Base-by-base conservation (phyloP, 306 rosid species). In the Oxytropis ochrocephala region DNA sequence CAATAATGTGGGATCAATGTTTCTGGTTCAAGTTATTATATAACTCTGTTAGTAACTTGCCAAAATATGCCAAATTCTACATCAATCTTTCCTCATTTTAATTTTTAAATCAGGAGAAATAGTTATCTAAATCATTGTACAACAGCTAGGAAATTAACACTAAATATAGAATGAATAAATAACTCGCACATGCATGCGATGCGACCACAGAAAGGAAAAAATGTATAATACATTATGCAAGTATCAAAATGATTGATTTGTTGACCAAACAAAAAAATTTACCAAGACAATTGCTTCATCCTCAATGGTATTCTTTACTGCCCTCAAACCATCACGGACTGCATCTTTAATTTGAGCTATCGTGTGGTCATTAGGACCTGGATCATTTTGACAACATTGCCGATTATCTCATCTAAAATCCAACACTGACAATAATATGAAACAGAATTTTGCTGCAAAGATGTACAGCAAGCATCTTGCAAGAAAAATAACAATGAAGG, bases 341-440 rank as follows among this genome's bases (percentile, higher is more conserved):
- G 99, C 99, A 80, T 94, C 99, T 84, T 94, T 94, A 77, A 94
- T 94, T 79, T 94, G 99, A 32, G 99, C 97, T 61, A 94, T 94
- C 4, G 97, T 94, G 75, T 94, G 99, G 80, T 94, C 97, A 74
- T 94, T 94, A 38, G 99, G 99, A 75, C 99, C 99, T 94, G 86
- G 75, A 72, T 56, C 63, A 82, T 50, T 12, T 77, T 10, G 52
- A 73, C 12, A 67, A 16, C 53, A 75, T 58, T 13, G 36, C 80
- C 53, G 46, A 81, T 71, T 33, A 70, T 39, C 65, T 44, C 52
- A 59, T 51, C 39, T 43, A 16, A 49, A 73, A 70, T 55, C 41
- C 60, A 55, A 19, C 55, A 41, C 58, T 33, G 66, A 39, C 29
- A 65, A 77, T 18, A 61, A 61, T 54, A 50, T 7, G 36, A 27